These are phyloP conservation scores for Trichoderma sp. DNA, from an alignment of 2,329 filamentous ascomycete genomes.

Conservation along the genomic window DNA sequence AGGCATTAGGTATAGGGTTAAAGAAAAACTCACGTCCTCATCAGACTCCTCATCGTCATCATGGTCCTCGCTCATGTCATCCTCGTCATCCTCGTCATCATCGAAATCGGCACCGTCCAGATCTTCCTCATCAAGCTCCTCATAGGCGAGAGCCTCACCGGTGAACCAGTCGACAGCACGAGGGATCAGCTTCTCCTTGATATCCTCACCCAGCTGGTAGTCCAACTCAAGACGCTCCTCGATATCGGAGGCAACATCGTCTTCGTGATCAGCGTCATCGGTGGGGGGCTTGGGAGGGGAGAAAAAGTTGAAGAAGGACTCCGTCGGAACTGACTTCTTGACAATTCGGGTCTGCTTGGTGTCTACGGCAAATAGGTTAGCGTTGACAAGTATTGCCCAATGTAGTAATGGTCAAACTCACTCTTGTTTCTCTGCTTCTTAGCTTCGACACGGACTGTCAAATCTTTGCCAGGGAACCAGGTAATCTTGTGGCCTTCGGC, in stretches of 20 bases:
- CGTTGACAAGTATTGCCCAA: background rate
- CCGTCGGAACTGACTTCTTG: slow-evolving; percentile 97
- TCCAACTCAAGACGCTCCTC: slow-evolving; percentile 97
- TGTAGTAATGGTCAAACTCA: slow-evolving; percentile 36
- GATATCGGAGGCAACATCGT: slow-evolving; percentile 80
- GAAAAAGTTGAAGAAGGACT: slow-evolving; percentile 99
- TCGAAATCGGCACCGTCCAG: slow-evolving; percentile 79
- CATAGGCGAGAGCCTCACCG: slow-evolving; percentile 92
- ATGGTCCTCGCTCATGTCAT: slow-evolving; percentile 78
- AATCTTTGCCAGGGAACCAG: slow-evolving; percentile 89
- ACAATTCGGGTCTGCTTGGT: slow-evolving; percentile 99
- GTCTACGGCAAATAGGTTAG: slow-evolving; percentile 51
- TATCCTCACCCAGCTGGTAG: slow-evolving; percentile 97
- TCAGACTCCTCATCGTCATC: slow-evolving; percentile 80
- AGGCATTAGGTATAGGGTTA: background rate
- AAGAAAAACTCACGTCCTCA: slow-evolving; percentile 60
- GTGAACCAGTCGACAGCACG: slow-evolving; percentile 99
- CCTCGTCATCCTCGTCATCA: slow-evolving; percentile 89
- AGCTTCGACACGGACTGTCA: slow-evolving; percentile 92
- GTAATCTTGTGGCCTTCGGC: slow-evolving; percentile 97
- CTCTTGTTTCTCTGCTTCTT: slow-evolving; percentile 99
- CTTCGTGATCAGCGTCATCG: slow-evolving; percentile 66
- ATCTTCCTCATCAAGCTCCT: slow-evolving; percentile 83
- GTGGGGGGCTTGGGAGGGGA: slow-evolving; percentile 84
- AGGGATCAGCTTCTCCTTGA: slow-evolving; percentile 99